Evolutionary conservation across 2,329 filamentous ascomycete genomes (phyloP).

Genomic region (Fusarium concolor): DNA sequence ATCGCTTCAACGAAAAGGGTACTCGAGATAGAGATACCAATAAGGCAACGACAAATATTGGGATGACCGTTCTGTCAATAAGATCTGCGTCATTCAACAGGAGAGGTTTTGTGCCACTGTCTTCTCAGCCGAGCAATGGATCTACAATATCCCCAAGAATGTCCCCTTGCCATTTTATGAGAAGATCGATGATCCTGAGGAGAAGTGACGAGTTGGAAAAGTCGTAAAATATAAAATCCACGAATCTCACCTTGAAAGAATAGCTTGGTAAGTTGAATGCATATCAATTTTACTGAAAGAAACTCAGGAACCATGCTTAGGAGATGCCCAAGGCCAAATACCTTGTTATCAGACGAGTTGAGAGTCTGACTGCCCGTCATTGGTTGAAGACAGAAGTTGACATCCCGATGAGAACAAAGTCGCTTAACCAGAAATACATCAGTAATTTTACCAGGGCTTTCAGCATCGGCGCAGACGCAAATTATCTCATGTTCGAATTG

Average conservation of each 20-base stretch:
- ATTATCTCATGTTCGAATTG: background rate
- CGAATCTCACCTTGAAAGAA: background rate
- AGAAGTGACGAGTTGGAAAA: background rate
- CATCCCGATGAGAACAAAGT: too few species aligned
- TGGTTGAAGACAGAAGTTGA: too few species aligned
- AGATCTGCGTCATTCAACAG: background rate
- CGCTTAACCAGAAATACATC: background rate
- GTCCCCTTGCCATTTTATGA: background rate
- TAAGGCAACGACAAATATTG: rapidly evolving
- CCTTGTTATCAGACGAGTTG: too few species aligned
- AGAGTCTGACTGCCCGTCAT: too few species aligned
- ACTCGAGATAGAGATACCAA: too few species aligned
- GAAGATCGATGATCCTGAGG: background rate
- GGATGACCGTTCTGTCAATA: background rate
- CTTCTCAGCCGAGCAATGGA: background rate
- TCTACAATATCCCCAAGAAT: rapidly evolving
- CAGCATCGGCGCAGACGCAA: background rate
- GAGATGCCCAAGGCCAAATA: too few species aligned
- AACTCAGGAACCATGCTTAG: background rate
- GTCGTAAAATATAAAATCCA: background rate
- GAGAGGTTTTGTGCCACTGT: background rate
- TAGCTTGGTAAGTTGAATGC: background rate
- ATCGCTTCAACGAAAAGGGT: too few species aligned
- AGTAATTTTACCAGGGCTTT: background rate
- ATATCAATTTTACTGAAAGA: too few species aligned